A percentile compares a stretch with the other conserved stretches of the same genome.
Evolutionary conservation across 192 early-diverging fungal genomes (phyloP).

Genomic region (Entophlyctis helioformis): DNA sequence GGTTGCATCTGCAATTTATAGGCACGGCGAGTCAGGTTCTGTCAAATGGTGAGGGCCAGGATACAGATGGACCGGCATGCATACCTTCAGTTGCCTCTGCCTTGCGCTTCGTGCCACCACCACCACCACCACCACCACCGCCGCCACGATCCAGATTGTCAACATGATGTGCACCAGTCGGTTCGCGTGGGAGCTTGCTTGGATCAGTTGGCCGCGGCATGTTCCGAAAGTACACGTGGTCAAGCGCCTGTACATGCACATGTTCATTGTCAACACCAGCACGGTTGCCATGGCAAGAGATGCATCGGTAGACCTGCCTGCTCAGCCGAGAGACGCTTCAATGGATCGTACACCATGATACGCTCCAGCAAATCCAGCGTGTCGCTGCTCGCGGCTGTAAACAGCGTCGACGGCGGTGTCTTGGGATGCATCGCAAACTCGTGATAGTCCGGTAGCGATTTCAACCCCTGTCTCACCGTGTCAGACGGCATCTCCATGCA

Average conservation of each 20-base stretch:
- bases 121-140: too few relatives aligned
- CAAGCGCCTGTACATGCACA: slow-evolving; percentile 32
- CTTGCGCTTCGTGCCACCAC: too few relatives aligned
- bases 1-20: too few relatives aligned
- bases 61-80: too few relatives aligned
- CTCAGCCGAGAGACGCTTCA: slow-evolving; percentile 61
- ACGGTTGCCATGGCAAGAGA: background rate
- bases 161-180: too few relatives aligned
- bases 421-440: slow-evolving; percentile 62
- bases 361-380: slow-evolving; percentile 75
- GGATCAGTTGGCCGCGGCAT: slow-evolving; percentile 57
- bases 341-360: slow-evolving; percentile 80
- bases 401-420: slow-evolving; percentile 56
- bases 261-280: background rate
- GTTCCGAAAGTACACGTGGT: slow-evolving; percentile 67
- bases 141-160: too few relatives aligned
- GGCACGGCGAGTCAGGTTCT: too few relatives aligned
- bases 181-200: slow-evolving; percentile 59
- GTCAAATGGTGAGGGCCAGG: too few relatives aligned
- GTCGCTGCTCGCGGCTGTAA: slow-evolving; percentile 76
- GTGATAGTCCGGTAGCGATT: slow-evolving; percentile 56
- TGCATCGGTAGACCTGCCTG: slow-evolving; percentile 37
- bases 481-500: background rate
- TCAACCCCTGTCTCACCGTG: slow-evolving; percentile 39
- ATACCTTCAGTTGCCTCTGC: too few relatives aligned